A percentile compares a stretch with the other conserved stretches of the same genome.
phyloP scores from a whole-genome alignment of 1,284 basidiomycete species.

The Sporisorium exsertum region DNA sequence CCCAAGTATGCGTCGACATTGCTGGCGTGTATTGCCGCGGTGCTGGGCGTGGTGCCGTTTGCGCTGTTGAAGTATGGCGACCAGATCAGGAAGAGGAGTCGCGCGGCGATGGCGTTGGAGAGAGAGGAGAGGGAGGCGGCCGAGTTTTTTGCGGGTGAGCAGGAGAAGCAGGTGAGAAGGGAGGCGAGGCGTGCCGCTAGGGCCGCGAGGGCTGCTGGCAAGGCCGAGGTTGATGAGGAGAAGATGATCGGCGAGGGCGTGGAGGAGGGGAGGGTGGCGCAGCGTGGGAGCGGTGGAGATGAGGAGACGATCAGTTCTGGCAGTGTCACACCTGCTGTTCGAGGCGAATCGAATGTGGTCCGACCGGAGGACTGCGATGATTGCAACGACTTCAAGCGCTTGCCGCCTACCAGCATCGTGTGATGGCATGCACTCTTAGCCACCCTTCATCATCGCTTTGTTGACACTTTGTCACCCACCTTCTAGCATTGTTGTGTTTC shows the following conservation, averaged over 20 bases:
- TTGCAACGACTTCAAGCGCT: slow-evolving; percentile 34
- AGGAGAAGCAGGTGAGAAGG: slow-evolving; percentile 28
- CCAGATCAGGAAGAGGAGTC: slow-evolving; percentile 45
- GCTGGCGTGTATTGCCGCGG: slow-evolving; percentile 54
- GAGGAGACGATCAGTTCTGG: slow-evolving; percentile 16
- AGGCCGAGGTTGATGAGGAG: slow-evolving; percentile 22
- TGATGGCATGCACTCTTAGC: not conserved
- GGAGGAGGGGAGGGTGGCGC: not conserved
- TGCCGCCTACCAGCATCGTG: slow-evolving; percentile 45
- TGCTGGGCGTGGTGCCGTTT: slow-evolving; percentile 63
- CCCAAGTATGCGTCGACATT: slow-evolving; percentile 63
- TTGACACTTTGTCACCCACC: not conserved
- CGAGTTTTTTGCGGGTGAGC: slow-evolving; percentile 24
- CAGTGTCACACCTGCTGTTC: slow-evolving; percentile 18
- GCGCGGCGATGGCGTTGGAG: slow-evolving; percentile 53
- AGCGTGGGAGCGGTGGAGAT: not conserved
- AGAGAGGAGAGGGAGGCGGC: slow-evolving; percentile 44
- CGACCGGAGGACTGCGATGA: slow-evolving; percentile 26
- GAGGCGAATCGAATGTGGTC: not conserved
- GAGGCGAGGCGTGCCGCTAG: slow-evolving; percentile 24
- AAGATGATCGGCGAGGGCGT: slow-evolving; percentile 16
- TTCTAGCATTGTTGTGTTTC: not conserved
- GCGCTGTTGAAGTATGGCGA: slow-evolving; percentile 60
- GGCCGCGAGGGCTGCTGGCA: slow-evolving; percentile 14
- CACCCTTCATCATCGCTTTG: not conserved